A percentile compares a stretch with the other conserved stretches of the same genome.
Evolutionary conservation across 306 rosid species (phyloP).

Genomic region (Gastrolobium bilobum): DNA sequence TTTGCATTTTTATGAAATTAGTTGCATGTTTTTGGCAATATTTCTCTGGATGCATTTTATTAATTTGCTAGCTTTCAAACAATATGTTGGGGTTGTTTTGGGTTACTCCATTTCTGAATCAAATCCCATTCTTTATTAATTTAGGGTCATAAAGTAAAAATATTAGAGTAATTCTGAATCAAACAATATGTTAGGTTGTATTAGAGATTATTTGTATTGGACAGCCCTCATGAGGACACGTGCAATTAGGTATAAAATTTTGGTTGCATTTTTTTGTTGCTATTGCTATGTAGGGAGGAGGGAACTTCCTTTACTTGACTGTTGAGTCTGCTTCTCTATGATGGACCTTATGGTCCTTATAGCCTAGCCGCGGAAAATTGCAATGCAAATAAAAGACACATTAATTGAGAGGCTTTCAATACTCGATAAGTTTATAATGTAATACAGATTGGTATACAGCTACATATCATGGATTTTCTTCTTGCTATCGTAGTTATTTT

Average conservation of each 20-base stretch:
- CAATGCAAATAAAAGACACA: constrained; percentile 2
- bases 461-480: constrained; percentile 14
- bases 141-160: not conserved
- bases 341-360: not conserved
- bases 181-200: not conserved
- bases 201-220: constrained; percentile 19
- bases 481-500: constrained; percentile 7
- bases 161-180: not conserved
- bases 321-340: not conserved
- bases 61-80: not conserved
- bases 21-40: constrained; percentile 7
- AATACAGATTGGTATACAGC: not conserved
- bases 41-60: not conserved
- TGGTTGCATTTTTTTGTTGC: constrained; percentile 11
- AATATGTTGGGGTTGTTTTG: not conserved
- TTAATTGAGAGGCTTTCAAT: constrained; percentile 19
- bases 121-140: not conserved
- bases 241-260: constrained; percentile 12
- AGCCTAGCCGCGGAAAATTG: constrained; percentile 3
- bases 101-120: not conserved
- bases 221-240: not conserved
- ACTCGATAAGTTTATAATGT: not conserved
- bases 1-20: constrained; percentile 31
- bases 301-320: constrained; percentile 10
- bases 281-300: constrained; percentile 10